phyloP scores from a whole-genome alignment of 768 basidiomycete genomes.

The Suillus subluteus region DNA sequence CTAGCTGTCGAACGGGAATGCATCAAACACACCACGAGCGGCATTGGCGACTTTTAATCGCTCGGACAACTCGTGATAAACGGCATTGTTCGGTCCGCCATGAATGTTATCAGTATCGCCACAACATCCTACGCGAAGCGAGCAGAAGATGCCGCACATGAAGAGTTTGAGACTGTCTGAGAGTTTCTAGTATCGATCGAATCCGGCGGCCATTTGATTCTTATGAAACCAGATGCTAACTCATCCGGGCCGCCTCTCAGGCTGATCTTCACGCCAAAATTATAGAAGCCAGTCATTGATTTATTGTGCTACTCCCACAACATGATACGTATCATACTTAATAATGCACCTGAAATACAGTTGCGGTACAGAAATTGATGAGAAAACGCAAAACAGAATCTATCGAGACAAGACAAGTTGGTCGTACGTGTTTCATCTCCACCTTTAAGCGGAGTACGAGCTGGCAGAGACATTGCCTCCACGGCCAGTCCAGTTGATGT shows the following conservation, averaged over 20 bases:
- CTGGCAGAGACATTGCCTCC: constrained; percentile 93
- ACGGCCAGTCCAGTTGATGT: constrained; percentile 99
- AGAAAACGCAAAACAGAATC: constrained; percentile 19
- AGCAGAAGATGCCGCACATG: constrained; percentile 79
- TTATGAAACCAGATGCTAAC: neutral
- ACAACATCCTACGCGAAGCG: constrained; percentile 31
- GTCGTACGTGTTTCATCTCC: constrained; percentile 3
- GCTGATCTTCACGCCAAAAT: neutral
- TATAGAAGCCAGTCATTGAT: constrained; percentile 6
- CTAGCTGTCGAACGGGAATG: neutral
- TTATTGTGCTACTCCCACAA: constrained; percentile 21
- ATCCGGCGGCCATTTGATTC: neutral
- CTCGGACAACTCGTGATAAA: constrained; percentile 27
- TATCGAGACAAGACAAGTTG: constrained; percentile 17
- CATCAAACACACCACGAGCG: constrained; percentile 52
- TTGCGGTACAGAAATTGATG: constrained; percentile 11
- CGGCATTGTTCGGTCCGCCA: constrained; percentile 10
- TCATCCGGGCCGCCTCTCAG: neutral
- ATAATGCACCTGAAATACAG: constrained; percentile 18
- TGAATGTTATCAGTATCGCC: constrained; percentile 13
- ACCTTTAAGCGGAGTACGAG: constrained; percentile 69
- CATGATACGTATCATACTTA: constrained; percentile 20
- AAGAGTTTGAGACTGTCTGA: constrained; percentile 14
- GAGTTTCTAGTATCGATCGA: constrained; percentile 2
- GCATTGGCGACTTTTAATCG: constrained; percentile 54